Base-by-base conservation (phyloP, 257 asterid species). In the Coffea canephora region DNA sequence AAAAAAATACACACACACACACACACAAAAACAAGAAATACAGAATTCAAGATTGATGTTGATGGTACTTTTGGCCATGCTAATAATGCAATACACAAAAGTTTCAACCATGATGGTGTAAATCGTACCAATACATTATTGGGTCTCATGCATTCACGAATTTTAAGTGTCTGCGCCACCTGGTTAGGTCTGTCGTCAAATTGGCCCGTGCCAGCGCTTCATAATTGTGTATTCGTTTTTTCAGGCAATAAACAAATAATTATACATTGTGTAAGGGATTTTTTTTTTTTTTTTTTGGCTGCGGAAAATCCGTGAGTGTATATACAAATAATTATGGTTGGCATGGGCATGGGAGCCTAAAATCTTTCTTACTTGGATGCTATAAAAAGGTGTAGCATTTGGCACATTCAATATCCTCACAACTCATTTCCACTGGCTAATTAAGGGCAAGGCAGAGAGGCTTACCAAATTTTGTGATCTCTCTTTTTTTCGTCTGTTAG, bases 381-480 rank as follows among this genome's bases (percentile, higher is more conserved):
- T 78, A 78, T 74, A 83, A 68, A 71, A 64, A 57, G 85, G 80
- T 14, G 27, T 16, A 74, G 68, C 66, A 27, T 41, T 39, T 69
- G n/a, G 65, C 71, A 78, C 50, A 50, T 68, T 65, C 21, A 55
- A 16, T 31, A 31, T 61, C 71, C 83, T 65, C 85, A 67, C 70
- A 59, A 55, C 55, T 67, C 69, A 15, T 41, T 39, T 18, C 36
- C 67, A 45, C 48, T 7, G 55, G 31, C 31, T 31, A 31, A 31
- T 31, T 31, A 1, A 31, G 31, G 31, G 31, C 31, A 31, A 31
- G 31, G 31, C 31, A 31, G 31, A 31, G 31, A 31, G 31, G 31
- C 55, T 9, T 18, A 36, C 8, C 67, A 41, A 4, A 31, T 27
- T 79, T 71, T 45, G 31, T 34, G 6, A 6, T 2, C 34, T 3